Conservation (phyloP, 164 flowering plant genomes). For the Chimonanthus salicifolius region DNA sequence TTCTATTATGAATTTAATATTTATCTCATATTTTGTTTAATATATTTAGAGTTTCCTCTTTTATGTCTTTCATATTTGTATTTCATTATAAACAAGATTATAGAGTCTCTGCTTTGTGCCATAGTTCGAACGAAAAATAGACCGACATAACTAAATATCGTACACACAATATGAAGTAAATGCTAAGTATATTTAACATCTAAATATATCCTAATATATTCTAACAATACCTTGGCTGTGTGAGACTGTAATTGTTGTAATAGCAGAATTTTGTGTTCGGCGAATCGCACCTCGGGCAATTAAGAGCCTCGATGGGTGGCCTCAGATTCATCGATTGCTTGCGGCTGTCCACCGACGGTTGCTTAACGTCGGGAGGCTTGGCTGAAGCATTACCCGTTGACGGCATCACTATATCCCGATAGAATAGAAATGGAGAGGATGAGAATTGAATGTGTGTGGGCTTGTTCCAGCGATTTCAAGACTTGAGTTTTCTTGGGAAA, state of each 20-base stretch:
- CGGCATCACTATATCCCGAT: not conserved
- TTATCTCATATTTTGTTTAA: too few species aligned
- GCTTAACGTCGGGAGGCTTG: slow-evolving; percentile 3
- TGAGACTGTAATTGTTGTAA: slow-evolving; percentile 80
- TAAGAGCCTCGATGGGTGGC: slow-evolving; percentile 42
- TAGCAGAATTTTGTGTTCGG: slow-evolving; percentile 81
- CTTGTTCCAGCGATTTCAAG: not conserved
- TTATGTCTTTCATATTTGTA: too few species aligned
- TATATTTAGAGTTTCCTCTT: too few species aligned
- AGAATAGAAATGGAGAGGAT: not conserved
- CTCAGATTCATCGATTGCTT: not conserved
- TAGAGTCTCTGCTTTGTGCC: too few species aligned
- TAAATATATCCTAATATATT: too few species aligned
- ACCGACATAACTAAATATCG: too few species aligned
- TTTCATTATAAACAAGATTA: too few species aligned
- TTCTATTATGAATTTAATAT: too few species aligned
- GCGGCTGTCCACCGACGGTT: slow-evolving; percentile 4
- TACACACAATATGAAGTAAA: too few species aligned
- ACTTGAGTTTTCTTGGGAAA: slow-evolving; percentile 28
- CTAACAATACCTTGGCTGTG: slow-evolving; percentile 55
- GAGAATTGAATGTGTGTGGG: not conserved
- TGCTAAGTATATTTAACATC: too few species aligned
- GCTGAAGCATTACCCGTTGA: slow-evolving; percentile 3
- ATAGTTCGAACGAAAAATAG: too few species aligned
- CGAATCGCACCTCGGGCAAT: slow-evolving; percentile 77